Base-by-base conservation (phyloP, 75 land plant species). In the Cryptomeria japonica region DNA sequence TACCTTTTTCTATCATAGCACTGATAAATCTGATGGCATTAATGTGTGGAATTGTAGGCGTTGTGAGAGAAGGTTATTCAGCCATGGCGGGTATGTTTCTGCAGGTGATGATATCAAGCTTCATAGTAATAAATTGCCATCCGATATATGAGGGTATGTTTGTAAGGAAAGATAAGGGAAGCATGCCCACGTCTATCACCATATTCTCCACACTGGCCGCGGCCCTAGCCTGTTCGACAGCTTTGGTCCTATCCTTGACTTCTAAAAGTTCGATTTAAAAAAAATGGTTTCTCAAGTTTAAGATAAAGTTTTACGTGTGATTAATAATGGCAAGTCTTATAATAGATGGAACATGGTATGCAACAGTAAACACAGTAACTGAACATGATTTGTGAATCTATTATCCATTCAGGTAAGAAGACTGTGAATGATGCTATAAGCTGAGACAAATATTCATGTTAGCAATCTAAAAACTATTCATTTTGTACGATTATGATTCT, bases 61-160 rank as follows among this genome's bases (percentile, higher is more conserved):
- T 31, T 18, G 14, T 87, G 19, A 78, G 4, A 7, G 58, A 15
- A 1, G 87, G 87, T 61, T 3, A 38, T 85, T 36, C 61, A 75
- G 84, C 42, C 68, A n/a, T 88, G 2, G 82, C 58, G 37, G 18
- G 83, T 14, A 55, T 88, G 44, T 28, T 87, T 5, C 15, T 83
- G 32, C 95, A 94, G 84, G 7, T 92, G 49, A 36, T 80, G 64
- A 34, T 92, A 3, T 89, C 89, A 77, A 85, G 87, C 10, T 3
- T 86, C 4, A 22, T 92, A 44, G 86, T 90, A 8, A 19, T 90
- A 22, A 31, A 90, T 31, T 88, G 90, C 87, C 3, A 87, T 8
- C 93, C 94, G 1, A 72, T 90, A 4, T 93, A 89, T 22, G 86
- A 92, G 76, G 94, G 87, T 1, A 70, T 90, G 72, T 90, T 93